These are phyloP conservation scores for Amphicarpaea edgeworthii DNA, from an alignment of 306 rosid species.

Conservation along the genomic window DNA sequence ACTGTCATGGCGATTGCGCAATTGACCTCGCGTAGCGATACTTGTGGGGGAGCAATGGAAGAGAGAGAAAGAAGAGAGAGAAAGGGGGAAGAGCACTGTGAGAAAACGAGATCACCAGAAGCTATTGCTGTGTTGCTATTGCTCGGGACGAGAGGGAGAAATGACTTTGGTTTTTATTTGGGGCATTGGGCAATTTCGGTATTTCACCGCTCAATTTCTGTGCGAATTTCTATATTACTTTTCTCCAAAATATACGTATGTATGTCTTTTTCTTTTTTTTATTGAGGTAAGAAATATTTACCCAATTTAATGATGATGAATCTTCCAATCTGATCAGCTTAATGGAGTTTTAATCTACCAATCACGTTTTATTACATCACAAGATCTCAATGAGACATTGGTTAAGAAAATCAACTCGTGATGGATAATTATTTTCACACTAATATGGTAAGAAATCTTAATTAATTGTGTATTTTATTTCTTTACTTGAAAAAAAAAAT, in stretches of 20 bases:
- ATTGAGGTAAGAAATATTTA: no score
- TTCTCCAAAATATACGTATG: no score
- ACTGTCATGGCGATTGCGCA: conserved; percentile 67
- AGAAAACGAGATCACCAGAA: conserved; percentile 59
- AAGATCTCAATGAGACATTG: no score
- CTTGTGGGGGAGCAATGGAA: conserved; percentile 45
- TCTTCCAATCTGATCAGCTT: no score
- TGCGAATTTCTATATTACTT: background rate
- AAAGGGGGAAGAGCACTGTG: conserved; percentile 34
- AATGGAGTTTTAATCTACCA: no score
- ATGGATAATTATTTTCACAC: no score
- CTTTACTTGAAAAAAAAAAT: no score
- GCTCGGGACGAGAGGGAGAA: conserved; percentile 43
- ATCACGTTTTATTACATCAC: no score
- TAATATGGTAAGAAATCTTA: no score
- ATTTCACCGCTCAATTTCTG: conserved; percentile 5
- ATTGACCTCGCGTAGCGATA: conserved; percentile 49
- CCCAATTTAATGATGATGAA: no score
- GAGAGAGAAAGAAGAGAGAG: conserved; percentile 49
- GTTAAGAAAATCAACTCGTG: no score
- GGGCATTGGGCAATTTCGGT: conserved; percentile 46
- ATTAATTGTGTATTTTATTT: no score
- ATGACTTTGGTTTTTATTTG: conserved; percentile 47
- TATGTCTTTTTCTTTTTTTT: background rate
- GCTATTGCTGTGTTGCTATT: conserved; percentile 28